Conservation (phyloP, 768 basidiomycete species). For the Psilocybe cubensis region DNA sequence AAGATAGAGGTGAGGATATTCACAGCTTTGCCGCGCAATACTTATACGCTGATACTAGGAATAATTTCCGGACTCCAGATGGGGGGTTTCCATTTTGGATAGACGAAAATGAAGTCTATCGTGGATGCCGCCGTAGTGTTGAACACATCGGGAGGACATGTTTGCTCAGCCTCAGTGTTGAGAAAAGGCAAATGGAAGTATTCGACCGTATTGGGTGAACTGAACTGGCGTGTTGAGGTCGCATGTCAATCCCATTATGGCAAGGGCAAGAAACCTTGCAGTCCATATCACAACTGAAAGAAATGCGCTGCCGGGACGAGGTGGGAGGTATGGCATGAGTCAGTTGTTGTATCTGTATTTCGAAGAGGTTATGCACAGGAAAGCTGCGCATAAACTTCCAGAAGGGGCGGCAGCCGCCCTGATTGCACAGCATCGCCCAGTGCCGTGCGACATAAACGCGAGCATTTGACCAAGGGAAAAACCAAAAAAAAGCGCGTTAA, state of each 20-base stretch:
- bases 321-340: constrained; percentile 15
- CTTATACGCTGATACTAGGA: constrained; percentile 31
- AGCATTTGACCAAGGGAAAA: not conserved
- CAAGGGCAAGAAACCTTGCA: constrained; percentile 6
- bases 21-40: constrained; percentile 19
- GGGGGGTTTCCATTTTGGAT: constrained; percentile 19
- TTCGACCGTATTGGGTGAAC: constrained; percentile 18
- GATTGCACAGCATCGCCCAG: constrained; percentile 14
- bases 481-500: not conserved
- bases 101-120: constrained; percentile 22
- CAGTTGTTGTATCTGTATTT: constrained; percentile 15
- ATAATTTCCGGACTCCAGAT: constrained; percentile 22
- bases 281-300: constrained; percentile 2
- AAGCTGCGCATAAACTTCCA: constrained; percentile 18
- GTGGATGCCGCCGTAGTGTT: constrained; percentile 19
- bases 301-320: constrained; percentile 18
- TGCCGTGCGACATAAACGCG: constrained; percentile 7
- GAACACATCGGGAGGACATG: constrained; percentile 17
- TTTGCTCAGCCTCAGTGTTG: constrained; percentile 30
- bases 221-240: constrained; percentile 20
- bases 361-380: constrained; percentile 20
- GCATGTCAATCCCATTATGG: constrained; percentile 19
- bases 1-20: constrained; percentile 11
- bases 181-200: constrained; percentile 29
- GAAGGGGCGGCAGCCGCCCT: constrained; percentile 3